Base-by-base conservation (phyloP, 108 stramenopile species). In the Bacterosira constricta region DNA sequence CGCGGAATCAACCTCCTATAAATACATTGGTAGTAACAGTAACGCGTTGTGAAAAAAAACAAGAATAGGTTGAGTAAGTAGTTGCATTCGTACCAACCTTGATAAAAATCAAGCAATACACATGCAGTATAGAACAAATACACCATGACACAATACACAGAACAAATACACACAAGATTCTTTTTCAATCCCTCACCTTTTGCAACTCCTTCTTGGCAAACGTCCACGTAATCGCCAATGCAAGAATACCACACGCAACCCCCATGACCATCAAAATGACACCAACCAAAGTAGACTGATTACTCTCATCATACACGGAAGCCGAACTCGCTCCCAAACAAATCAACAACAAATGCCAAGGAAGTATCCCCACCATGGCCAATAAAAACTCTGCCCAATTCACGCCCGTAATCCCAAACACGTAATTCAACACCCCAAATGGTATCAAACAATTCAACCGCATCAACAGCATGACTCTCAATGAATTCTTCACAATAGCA, bases 201-300 rank as follows among this genome's bases (percentile, higher is more conserved):
- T 69, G 62, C 76, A 77, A 58, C 34, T 77, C 76, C 55, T 77
- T 77, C 76, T 58, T 77, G 3, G 76, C 76, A 64, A 77, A 77
- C 38, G 39, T 77, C 76, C 76, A 69, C 25, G 76, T 77, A 54
- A 77, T 77, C 51, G 69, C 68, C 56, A 77, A 49, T 10, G 62
- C 76, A 46, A 77, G 63, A 26, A 77, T 50, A 26, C 76, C 76
- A 56, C 26, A 69, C 18, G 63, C 67, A 4, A 49, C 45, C 12
- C 76, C 76, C 52, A 47, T 69, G 4, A 57, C 54, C 29, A 56
- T 63, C 29, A 77, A 67, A 21, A 77, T n/a, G 1, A 69, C 35
- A 15, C 41, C 58, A 34, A 55, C 25, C 63, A 64, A 11, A 60
- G 15, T 29, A 37, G 17, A 44, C 7, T 25, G 26, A 46, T 25